Evolutionary conservation across 2,329 filamentous ascomycete species (phyloP), one percentile per base, ranked within the genome.

Genomic region (Colletotrichum magnum): DNA sequence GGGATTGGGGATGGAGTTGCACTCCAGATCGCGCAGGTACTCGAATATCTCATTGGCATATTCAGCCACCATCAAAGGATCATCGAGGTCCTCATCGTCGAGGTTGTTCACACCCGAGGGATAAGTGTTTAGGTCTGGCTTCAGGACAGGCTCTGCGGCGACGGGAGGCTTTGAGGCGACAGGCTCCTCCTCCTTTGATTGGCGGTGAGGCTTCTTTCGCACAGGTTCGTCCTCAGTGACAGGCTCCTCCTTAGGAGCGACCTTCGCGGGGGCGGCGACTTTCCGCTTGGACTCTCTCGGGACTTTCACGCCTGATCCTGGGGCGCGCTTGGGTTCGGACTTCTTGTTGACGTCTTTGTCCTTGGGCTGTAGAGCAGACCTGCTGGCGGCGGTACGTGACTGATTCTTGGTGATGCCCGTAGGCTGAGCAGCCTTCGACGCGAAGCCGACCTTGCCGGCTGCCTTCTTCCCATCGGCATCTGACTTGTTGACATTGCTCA

Each of bases 41-140:
- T 98, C 94, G 78, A 98, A 98, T 78, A 99, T 98, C 78, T 99
- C 96, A 69, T 92, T 92, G 58, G 97, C 95, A 77, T 99, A 99
- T 80, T 98, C 96, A 59, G 96, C 94, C 72, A 97, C 96, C 96
- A 99, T 98, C 75, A 98, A 87, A 28, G 97, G 97, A 77, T 99
- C 96, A 74, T 97, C 94, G 58, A 93, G 79, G 76, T 99, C 96
- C 80, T 98, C 96, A 58, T 85, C 86, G 77, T 98, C 96, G 36
- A 98, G 86, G 75, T 96, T 87, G 75, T 89, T 85, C 63, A 89
- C 86, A 32, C 79, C 81, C 0, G 47, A 24, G 3, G 74, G 74
- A 53, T 73, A 73, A 9, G 64, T 57, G 12, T 12, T 51, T 10
- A n/a, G n/a, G 21, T 24, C 15, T 57, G 32, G 10, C 7, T 58